These are phyloP conservation scores for Zopfia rhizophila DNA, from an alignment of 2,329 filamentous ascomycete species.

Conservation along the genomic window DNA sequence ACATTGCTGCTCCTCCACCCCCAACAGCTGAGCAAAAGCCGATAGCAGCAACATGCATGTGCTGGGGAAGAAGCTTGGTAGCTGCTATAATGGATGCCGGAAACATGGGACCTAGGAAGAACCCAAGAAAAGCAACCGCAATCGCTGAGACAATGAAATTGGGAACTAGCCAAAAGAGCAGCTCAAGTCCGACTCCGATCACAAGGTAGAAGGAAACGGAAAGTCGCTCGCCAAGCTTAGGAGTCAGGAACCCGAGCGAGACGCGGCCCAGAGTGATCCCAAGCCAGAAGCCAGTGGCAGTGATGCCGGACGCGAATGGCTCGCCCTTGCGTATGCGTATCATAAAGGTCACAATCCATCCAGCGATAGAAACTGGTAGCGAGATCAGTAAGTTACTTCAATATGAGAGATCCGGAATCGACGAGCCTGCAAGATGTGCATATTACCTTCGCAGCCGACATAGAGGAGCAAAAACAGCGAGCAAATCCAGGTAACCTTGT, in stretches of 20 bases:
- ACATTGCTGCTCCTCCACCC: conserved; percentile 75
- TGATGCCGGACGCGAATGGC: conserved; percentile 76
- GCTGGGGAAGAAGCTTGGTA: conserved; percentile 77
- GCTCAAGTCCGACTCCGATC: conserved; percentile 70
- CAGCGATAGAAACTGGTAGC: too few species aligned
- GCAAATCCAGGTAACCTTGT: too few species aligned
- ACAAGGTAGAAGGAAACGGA: conserved; percentile 70
- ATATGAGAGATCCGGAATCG: too few species aligned
- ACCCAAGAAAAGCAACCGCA: conserved; percentile 76
- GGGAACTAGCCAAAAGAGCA: conserved; percentile 85
- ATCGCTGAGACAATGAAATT: conserved; percentile 78
- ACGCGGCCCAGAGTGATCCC: conserved; percentile 81
- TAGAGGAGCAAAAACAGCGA: too few species aligned
- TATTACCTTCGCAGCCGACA: too few species aligned
- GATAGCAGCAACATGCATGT: conserved; percentile 81
- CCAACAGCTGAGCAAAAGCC: conserved; percentile 84
- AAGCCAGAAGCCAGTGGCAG: conserved; percentile 84
- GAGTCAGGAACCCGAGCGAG: conserved; percentile 79
- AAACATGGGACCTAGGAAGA: conserved; percentile 83
- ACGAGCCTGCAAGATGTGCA: too few species aligned
- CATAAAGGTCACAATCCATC: conserved; percentile 61
- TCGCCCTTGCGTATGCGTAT: conserved; percentile 46
- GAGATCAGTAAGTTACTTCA: too few species aligned
- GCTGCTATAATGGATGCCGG: conserved; percentile 77
- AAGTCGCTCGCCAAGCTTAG: conserved; percentile 75